phyloP scores from a whole-genome alignment of 2,329 filamentous ascomycete genomes.

The Penicillium hesseltinei region DNA sequence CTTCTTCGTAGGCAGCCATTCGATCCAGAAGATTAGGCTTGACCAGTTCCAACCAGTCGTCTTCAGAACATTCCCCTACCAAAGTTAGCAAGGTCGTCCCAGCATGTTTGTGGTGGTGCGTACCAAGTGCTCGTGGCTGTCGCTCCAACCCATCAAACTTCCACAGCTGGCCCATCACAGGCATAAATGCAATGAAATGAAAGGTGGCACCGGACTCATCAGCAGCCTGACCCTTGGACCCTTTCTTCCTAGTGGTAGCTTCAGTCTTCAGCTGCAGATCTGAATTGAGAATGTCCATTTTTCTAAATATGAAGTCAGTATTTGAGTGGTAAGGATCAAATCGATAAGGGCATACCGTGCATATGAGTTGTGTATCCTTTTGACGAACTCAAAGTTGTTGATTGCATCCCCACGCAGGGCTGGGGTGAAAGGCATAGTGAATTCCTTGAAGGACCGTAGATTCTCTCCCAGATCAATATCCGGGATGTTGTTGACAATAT shows the following conservation, averaged over 20 bases:
- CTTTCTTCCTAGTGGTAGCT: constrained; percentile 40
- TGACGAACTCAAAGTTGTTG: constrained; percentile 71
- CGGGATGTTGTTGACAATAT: constrained; percentile 84
- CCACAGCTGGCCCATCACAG: constrained; percentile 72
- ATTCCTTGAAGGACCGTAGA: constrained; percentile 69
- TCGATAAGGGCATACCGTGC: constrained; percentile 54
- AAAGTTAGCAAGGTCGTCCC: constrained; percentile 10
- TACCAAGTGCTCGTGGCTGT: constrained; percentile 65
- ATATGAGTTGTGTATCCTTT: constrained; percentile 83
- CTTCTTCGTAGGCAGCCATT: constrained; percentile 66
- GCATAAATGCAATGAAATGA: constrained; percentile 89
- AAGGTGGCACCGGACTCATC: constrained; percentile 63
- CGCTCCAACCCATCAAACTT: constrained; percentile 81
- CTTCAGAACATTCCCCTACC: constrained; percentile 42
- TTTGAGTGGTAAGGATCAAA: constrained; percentile 6
- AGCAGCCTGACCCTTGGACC: constrained; percentile 43
- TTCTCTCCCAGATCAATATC: constrained; percentile 66
- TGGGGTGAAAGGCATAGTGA: constrained; percentile 67
- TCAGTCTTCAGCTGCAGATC: constrained; percentile 61
- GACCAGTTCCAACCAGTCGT: constrained; percentile 67
- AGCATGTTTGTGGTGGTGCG: neutral
- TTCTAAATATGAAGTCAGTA: constrained; percentile 45
- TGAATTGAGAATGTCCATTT: constrained; percentile 71
- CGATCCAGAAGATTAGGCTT: constrained; percentile 63
- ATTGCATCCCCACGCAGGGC: constrained; percentile 74